A percentile compares a stretch with the other conserved stretches of the same genome.
These are phyloP conservation scores for Linnemannia zychae DNA, from an alignment of 192 early-diverging fungal species.

Conservation along the genomic window DNA sequence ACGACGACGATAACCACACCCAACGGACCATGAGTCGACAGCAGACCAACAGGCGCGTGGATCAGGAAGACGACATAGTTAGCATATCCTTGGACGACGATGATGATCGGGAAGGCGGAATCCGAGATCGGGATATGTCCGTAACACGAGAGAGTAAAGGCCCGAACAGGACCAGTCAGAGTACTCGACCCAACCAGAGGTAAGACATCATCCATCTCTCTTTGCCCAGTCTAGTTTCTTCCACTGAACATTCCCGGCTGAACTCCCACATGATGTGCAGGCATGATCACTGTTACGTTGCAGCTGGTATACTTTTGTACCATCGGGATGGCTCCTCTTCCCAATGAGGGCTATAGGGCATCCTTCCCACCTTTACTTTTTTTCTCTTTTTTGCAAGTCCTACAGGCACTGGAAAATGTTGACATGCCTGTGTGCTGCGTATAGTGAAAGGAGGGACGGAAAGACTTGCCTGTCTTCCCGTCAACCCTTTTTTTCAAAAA, in stretches of 20 bases:
- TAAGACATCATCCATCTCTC: conserved; percentile 1
- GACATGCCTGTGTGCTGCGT: not conserved
- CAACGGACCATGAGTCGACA: not conserved
- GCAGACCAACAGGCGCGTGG: not conserved
- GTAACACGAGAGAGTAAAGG: conserved; percentile 15
- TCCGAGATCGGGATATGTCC: conserved; percentile 35
- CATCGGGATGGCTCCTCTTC: conserved; percentile 1
- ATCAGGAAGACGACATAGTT: conserved; percentile 25
- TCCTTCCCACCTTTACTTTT: not conserved
- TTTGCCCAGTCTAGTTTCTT: not conserved
- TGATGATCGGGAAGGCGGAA: conserved; percentile 14
- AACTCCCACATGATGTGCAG: conserved; percentile 7
- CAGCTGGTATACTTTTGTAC: conserved; percentile 5
- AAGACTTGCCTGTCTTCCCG: conserved; percentile 1
- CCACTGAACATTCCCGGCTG: conserved; percentile 6
- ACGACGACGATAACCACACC: conserved; percentile 15
- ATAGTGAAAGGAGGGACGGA: not conserved
- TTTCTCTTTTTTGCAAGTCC: too few relatives aligned
- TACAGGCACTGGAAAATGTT: not conserved
- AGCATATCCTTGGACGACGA: conserved; percentile 11
- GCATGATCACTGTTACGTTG: not conserved
- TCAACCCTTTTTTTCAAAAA: not conserved
- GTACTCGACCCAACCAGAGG: conserved; percentile 41
- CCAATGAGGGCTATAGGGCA: not conserved
- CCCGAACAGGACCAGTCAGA: conserved; percentile 13